Conservation (phyloP, 352 stramenopile genomes). For the Bremia lactucae region DNA sequence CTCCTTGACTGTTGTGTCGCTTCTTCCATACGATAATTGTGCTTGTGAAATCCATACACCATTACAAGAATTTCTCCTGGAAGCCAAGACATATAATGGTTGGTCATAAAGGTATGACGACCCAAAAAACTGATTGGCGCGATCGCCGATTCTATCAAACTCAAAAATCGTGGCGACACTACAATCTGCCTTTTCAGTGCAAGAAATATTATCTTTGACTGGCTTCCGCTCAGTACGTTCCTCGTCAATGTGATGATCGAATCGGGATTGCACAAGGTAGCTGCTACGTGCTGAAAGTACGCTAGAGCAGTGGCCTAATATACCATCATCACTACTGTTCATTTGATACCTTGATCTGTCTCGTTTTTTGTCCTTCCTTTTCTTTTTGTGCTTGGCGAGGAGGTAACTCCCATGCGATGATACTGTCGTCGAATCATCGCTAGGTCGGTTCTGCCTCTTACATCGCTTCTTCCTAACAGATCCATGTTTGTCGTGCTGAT, state of each 20-base stretch:
- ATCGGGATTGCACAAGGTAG: constrained; percentile 5
- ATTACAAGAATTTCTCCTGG: constrained; percentile 32
- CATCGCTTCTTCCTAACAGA: constrained; percentile 19
- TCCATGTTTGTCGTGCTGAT: constrained; percentile 13
- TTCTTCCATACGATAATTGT: constrained; percentile 6
- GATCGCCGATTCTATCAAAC: constrained; percentile 51
- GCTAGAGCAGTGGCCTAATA: neutral
- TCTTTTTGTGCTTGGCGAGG: constrained; percentile 25
- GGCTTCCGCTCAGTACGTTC: constrained; percentile 6
- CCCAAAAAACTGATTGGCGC: constrained; percentile 59
- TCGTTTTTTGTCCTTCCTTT: constrained; percentile 24
- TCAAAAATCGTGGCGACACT: constrained; percentile 40
- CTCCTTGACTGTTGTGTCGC: neutral
- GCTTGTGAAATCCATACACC: constrained; percentile 26
- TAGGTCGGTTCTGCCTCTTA: constrained; percentile 9
- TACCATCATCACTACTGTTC: constrained; percentile 8
- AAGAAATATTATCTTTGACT: constrained; percentile 4
- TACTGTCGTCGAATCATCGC: constrained; percentile 2
- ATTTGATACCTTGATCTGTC: constrained; percentile 9
- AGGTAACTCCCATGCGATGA: constrained; percentile 8
- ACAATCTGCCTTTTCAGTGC: neutral
- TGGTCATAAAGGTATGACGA: constrained; percentile 53
- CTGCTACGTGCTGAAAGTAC: constrained; percentile 11
- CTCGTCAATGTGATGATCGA: constrained; percentile 3
- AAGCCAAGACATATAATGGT: constrained; percentile 50